Evolutionary conservation across 108 stramenopile species (phyloP).

Genomic region (Stephanodiscus triporus): DNA sequence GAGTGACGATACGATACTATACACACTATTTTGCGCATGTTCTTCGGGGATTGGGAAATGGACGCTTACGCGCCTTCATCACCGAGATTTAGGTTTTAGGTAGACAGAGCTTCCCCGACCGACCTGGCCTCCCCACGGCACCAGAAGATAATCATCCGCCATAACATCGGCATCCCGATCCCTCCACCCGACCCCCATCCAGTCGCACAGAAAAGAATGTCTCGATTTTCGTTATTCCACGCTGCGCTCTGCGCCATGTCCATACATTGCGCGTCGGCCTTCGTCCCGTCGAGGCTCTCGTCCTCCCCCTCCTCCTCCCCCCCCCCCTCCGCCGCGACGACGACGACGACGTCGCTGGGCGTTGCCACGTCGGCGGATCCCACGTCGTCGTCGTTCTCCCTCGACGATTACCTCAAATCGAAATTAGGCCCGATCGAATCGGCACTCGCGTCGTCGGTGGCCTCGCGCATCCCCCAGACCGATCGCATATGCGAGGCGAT

Average conservation of each 20-base stretch:
- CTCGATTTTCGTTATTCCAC: not conserved
- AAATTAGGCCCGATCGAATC: slow-evolving; percentile 84
- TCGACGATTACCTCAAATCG: slow-evolving; percentile 82
- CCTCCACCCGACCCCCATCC: no score
- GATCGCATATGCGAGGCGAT: slow-evolving; percentile 92
- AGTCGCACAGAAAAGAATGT: not conserved
- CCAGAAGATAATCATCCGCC: no score
- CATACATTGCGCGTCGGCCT: slow-evolving; percentile 15
- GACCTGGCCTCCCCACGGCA: no score
- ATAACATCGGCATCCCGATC: no score
- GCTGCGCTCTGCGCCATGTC: slow-evolving; percentile 20
- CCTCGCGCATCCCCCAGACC: slow-evolving; percentile 64
- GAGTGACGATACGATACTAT: no score
- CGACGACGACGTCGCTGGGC: slow-evolving; percentile 16
- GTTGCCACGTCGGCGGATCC: slow-evolving; percentile 14
- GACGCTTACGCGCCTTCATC: no score
- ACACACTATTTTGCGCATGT: no score
- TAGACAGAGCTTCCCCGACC: no score
- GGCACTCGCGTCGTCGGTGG: slow-evolving; percentile 80
- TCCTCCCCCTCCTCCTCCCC: not conserved
- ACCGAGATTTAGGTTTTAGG: no score
- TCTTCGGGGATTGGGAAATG: no score
- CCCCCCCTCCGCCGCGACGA: not conserved
- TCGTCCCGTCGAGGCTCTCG: slow-evolving; percentile 19
- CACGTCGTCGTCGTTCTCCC: slow-evolving; percentile 51